Percentiles rank a stretch among this genome's conserved stretches.
These are phyloP conservation scores for Leccinum uliginosum DNA, from an alignment of 768 basidiomycete genomes.

Conservation along the genomic window DNA sequence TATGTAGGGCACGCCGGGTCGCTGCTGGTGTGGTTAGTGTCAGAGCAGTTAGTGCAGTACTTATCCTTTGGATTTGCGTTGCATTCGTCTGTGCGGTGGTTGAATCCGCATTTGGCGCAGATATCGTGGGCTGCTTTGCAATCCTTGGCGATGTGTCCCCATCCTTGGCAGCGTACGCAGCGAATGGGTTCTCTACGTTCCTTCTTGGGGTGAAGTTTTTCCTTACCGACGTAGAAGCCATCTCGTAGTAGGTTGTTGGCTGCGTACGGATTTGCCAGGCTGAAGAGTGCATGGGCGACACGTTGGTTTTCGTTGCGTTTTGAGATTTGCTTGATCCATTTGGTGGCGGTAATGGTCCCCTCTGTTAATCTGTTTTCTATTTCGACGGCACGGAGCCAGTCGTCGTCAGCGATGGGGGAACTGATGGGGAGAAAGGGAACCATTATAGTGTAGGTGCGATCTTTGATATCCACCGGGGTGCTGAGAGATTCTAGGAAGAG, in stretches of 20 bases:
- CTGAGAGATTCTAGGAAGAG: background rate
- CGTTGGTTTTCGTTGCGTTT: background rate
- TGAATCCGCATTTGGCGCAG: background rate
- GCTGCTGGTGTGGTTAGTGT: background rate
- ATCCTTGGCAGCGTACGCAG: background rate
- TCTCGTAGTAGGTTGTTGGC: background rate
- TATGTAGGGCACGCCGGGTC: background rate
- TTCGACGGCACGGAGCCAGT: background rate
- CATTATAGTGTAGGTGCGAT: background rate
- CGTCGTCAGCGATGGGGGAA: background rate
- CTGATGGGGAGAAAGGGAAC: background rate
- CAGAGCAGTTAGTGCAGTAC: background rate
- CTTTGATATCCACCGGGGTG: background rate
- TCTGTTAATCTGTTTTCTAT: background rate
- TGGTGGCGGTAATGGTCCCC: background rate
- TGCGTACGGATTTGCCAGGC: fast-evolving
- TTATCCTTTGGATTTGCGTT: fast-evolving
- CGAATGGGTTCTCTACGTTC: background rate
- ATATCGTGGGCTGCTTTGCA: background rate
- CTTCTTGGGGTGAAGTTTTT: background rate
- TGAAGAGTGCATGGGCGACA: background rate
- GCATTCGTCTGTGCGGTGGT: background rate
- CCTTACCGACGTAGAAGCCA: background rate
- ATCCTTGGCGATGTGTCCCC: background rate
- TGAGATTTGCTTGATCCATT: background rate